phyloP scores from a whole-genome alignment of 2,329 filamentous ascomycete genomes.

The Colletotrichum sp. region DNA sequence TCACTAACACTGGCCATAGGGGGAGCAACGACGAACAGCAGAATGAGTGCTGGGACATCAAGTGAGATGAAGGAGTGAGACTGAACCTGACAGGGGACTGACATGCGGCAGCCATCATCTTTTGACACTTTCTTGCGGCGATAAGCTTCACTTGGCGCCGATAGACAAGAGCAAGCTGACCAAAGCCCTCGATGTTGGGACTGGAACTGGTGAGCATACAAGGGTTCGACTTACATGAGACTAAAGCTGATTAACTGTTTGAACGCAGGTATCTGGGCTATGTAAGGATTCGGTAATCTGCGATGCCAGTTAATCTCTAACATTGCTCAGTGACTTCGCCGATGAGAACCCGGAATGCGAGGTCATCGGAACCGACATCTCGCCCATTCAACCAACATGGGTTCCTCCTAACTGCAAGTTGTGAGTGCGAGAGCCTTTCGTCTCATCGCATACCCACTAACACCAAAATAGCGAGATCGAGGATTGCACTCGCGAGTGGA shows the following conservation, averaged over 20 bases:
- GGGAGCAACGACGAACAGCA: constrained; percentile 34
- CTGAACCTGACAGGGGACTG: neutral
- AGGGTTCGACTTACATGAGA: neutral
- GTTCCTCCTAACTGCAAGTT: constrained; percentile 61
- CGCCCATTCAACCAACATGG: constrained; percentile 60
- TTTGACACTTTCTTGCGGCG: constrained; percentile 25
- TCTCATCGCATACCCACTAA: constrained; percentile 11
- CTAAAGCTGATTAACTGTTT: neutral
- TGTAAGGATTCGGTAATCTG: neutral
- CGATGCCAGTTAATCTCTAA: neutral
- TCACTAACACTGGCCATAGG: neutral
- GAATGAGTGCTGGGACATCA: constrained; percentile 35
- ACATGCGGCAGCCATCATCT: constrained; percentile 25
- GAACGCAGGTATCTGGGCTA: constrained; percentile 15
- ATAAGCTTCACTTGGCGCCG: constrained; percentile 28
- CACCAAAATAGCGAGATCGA: constrained; percentile 51
- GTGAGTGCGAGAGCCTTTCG: neutral
- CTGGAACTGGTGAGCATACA: constrained; percentile 41
- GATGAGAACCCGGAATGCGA: constrained; percentile 46
- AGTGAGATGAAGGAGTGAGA: constrained; percentile 20
- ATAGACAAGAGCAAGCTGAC: constrained; percentile 23
- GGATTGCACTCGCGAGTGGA: constrained; percentile 59
- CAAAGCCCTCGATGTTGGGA: constrained; percentile 52
- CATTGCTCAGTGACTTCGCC: constrained; percentile 47
- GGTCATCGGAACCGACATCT: constrained; percentile 61